These are phyloP conservation scores for Mortierella sp. DNA, from an alignment of 371 early-diverging fungal species.

Conservation along the genomic window DNA sequence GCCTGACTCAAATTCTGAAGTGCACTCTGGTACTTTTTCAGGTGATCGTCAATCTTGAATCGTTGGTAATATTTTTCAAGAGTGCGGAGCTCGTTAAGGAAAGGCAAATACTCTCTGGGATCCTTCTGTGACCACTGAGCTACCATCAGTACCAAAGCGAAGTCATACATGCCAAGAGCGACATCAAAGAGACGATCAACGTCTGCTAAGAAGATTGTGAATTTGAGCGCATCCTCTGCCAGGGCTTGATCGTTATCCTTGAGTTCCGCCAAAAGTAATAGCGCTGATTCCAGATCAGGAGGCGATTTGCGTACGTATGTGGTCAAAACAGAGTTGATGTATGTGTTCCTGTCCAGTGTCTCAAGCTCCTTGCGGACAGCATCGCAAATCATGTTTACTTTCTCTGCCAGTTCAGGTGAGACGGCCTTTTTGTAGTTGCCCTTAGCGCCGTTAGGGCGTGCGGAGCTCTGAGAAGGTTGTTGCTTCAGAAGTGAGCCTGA, in stretches of 20 bases:
- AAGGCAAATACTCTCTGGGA: slow-evolving; percentile 95
- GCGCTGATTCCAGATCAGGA: slow-evolving; percentile 87
- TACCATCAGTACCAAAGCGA: slow-evolving; percentile 91
- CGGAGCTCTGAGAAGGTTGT: slow-evolving; percentile 12
- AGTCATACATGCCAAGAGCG: slow-evolving; percentile 95
- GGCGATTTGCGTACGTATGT: slow-evolving; percentile 88
- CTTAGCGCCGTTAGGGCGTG: slow-evolving; percentile 18
- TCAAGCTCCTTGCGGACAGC: slow-evolving; percentile 76
- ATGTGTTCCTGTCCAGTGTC: slow-evolving; percentile 67
- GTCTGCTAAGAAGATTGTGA: slow-evolving; percentile 92
- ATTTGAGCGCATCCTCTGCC: slow-evolving; percentile 90
- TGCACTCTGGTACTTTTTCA: slow-evolving; percentile 79
- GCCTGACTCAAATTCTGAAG: slow-evolving; percentile 76
- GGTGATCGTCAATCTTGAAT: slow-evolving; percentile 90
- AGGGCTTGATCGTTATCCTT: slow-evolving; percentile 67
- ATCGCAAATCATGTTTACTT: slow-evolving; percentile 86
- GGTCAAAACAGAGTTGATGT: slow-evolving; percentile 88
- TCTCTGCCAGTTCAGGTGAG: slow-evolving; percentile 57
- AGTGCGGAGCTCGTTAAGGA: slow-evolving; percentile 84
- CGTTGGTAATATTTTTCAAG: slow-evolving; percentile 82
- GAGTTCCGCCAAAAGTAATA: slow-evolving; percentile 73
- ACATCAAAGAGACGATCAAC: slow-evolving; percentile 90
- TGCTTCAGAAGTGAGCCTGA: slow-evolving; percentile 32
- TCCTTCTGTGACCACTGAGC: slow-evolving; percentile 97
- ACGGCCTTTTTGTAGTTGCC: slow-evolving; percentile 31